Evolutionary conservation across 2,329 filamentous ascomycete species (phyloP).

Genomic region (Phyllosticta citriasiana): DNA sequence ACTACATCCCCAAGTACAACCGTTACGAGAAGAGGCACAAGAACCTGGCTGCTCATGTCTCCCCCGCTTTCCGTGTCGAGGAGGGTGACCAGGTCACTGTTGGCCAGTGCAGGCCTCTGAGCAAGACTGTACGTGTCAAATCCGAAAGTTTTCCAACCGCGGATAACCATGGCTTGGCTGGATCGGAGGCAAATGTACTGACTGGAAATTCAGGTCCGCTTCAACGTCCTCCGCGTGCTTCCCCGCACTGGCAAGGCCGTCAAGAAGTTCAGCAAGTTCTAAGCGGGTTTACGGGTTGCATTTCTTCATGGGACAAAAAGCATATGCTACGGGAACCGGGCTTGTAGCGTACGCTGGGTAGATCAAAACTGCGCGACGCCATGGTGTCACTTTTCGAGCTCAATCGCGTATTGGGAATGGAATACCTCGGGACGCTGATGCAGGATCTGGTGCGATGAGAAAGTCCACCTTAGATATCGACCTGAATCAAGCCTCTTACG

Average conservation of each 20-base stretch:
- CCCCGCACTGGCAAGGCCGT: constrained; percentile 94
- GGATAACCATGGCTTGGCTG: neutral
- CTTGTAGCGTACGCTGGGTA: constrained; percentile 12
- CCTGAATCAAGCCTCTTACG: constrained; percentile 4
- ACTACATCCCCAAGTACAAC: constrained; percentile 99
- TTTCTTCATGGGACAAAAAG: constrained; percentile 12
- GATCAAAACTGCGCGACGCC: constrained; percentile 11
- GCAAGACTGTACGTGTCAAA: constrained; percentile 82
- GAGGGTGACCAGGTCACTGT: constrained; percentile 99
- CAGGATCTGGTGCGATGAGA: constrained; percentile 7
- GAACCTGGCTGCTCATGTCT: constrained; percentile 98
- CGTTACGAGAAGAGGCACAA: constrained; percentile 99
- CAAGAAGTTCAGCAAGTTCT: constrained; percentile 99
- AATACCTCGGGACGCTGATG: constrained; percentile 5
- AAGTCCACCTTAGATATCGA: constrained; percentile 9
- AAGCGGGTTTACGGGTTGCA: constrained; percentile 34
- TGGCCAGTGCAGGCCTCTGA: constrained; percentile 97
- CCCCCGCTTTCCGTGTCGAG: constrained; percentile 99
- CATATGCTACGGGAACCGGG: constrained; percentile 9
- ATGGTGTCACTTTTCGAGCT: constrained; percentile 8
- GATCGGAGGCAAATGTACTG: neutral
- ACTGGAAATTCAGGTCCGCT: constrained; percentile 61
- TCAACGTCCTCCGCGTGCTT: constrained; percentile 98
- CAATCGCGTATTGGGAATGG: constrained; percentile 5
- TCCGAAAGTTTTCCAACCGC: neutral